A percentile compares a stretch with the other conserved stretches of the same genome.
These are phyloP conservation scores for Nadsonia commutata DNA, from an alignment of 1,139 yeast genomes.

Conservation along the genomic window DNA sequence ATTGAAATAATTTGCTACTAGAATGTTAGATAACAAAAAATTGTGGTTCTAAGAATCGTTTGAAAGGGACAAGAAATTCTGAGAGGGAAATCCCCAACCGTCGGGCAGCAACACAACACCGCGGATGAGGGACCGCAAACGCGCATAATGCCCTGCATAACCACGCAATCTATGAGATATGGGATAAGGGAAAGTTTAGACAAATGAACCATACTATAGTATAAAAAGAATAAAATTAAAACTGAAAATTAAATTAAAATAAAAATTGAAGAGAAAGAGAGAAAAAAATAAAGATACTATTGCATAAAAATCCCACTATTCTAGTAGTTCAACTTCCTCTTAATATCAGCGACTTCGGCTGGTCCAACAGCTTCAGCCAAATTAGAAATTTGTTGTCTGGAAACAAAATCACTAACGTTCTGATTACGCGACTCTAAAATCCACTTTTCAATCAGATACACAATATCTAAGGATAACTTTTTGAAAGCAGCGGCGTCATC, in stretches of 20 bases:
- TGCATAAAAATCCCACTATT: background rate
- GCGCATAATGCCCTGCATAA: no score
- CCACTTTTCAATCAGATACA: slow-evolving; percentile 17
- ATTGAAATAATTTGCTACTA: no score
- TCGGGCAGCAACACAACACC: no score
- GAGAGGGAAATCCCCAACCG: no score
- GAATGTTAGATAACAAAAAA: no score
- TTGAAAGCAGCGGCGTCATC: slow-evolving; percentile 14
- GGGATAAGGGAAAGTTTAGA: no score
- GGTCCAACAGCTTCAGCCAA: background rate
- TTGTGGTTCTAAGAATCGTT: no score
- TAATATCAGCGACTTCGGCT: background rate
- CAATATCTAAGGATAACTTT: slow-evolving; percentile 17
- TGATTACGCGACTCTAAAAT: slow-evolving; percentile 8
- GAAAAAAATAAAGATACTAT: background rate
- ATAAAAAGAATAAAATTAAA: no score
- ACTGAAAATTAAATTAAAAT: background rate
- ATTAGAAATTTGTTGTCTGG: background rate
- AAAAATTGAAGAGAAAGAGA: background rate
- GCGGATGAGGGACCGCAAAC: no score
- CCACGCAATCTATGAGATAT: no score
- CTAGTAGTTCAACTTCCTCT: background rate
- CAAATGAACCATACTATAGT: no score
- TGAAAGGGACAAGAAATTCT: no score
- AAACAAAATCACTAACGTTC: background rate